These are phyloP conservation scores for Trichoderma koningii DNA, from an alignment of 2,329 filamentous ascomycete species.

Conservation along the genomic window DNA sequence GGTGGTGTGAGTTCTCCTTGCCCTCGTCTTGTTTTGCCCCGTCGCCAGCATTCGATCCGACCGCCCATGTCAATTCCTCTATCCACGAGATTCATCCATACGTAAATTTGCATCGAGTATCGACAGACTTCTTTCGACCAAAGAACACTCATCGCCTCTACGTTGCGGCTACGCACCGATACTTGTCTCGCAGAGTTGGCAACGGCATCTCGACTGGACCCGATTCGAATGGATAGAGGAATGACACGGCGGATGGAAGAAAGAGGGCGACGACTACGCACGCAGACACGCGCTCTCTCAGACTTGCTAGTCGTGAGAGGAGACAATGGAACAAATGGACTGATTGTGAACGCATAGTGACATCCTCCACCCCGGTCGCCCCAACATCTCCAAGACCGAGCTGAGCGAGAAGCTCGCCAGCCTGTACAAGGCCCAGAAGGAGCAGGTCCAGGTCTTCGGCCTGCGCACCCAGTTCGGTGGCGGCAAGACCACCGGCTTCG, in stretches of 20 bases:
- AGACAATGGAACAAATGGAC: background rate
- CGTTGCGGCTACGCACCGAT: background rate
- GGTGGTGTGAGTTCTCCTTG: constrained; percentile 80
- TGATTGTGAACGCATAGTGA: constrained; percentile 68
- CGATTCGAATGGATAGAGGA: background rate
- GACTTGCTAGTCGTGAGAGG: background rate
- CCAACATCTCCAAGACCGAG: constrained; percentile 99
- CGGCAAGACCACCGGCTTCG: constrained; percentile 99
- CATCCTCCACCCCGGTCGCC: constrained; percentile 97
- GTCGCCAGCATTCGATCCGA: constrained; percentile 14
- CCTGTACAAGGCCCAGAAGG: constrained; percentile 98
- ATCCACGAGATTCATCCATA: background rate
- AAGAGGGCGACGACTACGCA: background rate
- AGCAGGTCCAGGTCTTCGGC: constrained; percentile 96
- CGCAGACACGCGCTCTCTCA: background rate
- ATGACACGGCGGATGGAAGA: background rate
- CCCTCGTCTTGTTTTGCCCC: constrained; percentile 9
- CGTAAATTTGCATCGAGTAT: background rate
- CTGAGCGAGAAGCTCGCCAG: constrained; percentile 91
- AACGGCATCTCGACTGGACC: constrained; percentile 4
- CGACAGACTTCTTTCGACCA: background rate
- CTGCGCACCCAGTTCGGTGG: constrained; percentile 99
- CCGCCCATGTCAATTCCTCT: background rate
- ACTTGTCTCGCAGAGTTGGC: constrained; percentile 6
- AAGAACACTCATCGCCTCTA: background rate